Conservation (phyloP, 345 rosid species). For the thale cress (Arabidopsis thaliana) region DNA sequence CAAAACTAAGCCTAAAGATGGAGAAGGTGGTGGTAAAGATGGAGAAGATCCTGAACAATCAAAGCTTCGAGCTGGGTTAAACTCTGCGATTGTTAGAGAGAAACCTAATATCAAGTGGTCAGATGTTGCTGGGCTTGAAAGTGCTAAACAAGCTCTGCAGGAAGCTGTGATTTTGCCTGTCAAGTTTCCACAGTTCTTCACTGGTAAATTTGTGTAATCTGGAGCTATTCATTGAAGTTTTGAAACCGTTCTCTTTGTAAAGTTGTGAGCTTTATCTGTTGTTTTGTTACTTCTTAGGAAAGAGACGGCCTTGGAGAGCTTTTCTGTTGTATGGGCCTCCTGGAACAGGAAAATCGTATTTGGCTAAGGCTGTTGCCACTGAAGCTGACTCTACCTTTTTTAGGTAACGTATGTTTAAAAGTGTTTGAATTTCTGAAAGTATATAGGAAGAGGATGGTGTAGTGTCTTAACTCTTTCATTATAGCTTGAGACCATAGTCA, state of each 20-base stretch:
- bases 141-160: slow-evolving; percentile 88
- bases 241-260: not conserved
- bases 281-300: slow-evolving; percentile 51
- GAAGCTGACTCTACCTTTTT: slow-evolving; percentile 95
- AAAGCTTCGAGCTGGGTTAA: slow-evolving; percentile 78
- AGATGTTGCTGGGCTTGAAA: slow-evolving; percentile 94
- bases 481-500: not conserved
- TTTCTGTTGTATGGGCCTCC: slow-evolving; percentile 93
- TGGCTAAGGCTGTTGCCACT: slow-evolving; percentile 97
- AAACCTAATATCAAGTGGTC: slow-evolving; percentile 90
- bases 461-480: slow-evolving; percentile 6
- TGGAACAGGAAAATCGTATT: slow-evolving; percentile 93
- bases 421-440: not conserved
- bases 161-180: slow-evolving; percentile 97
- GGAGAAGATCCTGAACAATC: slow-evolving; percentile 87
- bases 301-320: slow-evolving; percentile 95
- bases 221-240: not conserved
- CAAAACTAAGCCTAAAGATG: slow-evolving; percentile 85
- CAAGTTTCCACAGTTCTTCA: slow-evolving; percentile 93
- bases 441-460: not conserved
- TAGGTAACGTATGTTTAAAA: slow-evolving; percentile 55
- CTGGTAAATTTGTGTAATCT: slow-evolving; percentile 53
- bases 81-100: slow-evolving; percentile 85
- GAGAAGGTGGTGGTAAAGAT: slow-evolving; percentile 59
- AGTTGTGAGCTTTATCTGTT: not conserved